Evolutionary conservation across 176 grass and related monocot genomes (phyloP), one percentile per base, ranked within the genome.

Genomic region (Dendrocalamus sinicus): DNA sequence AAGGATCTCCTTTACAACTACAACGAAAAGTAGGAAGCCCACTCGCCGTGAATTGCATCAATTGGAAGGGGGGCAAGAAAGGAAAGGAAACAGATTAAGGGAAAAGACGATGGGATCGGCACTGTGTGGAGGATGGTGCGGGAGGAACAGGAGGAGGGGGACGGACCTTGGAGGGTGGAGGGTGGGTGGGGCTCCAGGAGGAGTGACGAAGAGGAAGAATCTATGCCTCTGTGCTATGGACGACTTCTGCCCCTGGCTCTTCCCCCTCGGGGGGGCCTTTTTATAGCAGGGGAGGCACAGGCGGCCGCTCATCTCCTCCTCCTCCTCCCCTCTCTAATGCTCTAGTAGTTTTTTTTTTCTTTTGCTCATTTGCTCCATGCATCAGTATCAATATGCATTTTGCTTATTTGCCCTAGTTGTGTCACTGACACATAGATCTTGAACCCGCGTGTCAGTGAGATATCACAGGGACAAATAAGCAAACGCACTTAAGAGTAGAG

Each of bases 281-380:
- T 87, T 87, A 57, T 87, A 87, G 80, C 20, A 23, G 61, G 89
- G 89, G 14, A 90, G 84, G 59, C 80, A 83, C 9, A 83, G 67
- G 48, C 85, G 84, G 12, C 85, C 69, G 35, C 80, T 87, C 80
- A 67, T 91, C 80, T 84, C 43, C 72, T 37, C 23, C 72, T 37
- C 23, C 65, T 24, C 35, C 22, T 1, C 47, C 69, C 61, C 70
- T 17, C 67, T 45, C 64, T 45, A 10, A 20, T 17, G 44, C 68
- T 39, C 8, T 37, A 41, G 70, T 53, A 19, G 44, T 65, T 12
- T 6, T 61, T 75, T 75, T 80, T 64, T 47, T n/a, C n/a, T n/a
- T n/a, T n/a, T n/a, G n/a, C n/a, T n/a, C n/a, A n/a, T n/a, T n/a
- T n/a, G n/a, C n/a, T n/a, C n/a, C n/a, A n/a, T n/a, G n/a, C n/a